phyloP scores from a whole-genome alignment of 1,284 basidiomycete genomes.

The Ustilago tritici region DNA sequence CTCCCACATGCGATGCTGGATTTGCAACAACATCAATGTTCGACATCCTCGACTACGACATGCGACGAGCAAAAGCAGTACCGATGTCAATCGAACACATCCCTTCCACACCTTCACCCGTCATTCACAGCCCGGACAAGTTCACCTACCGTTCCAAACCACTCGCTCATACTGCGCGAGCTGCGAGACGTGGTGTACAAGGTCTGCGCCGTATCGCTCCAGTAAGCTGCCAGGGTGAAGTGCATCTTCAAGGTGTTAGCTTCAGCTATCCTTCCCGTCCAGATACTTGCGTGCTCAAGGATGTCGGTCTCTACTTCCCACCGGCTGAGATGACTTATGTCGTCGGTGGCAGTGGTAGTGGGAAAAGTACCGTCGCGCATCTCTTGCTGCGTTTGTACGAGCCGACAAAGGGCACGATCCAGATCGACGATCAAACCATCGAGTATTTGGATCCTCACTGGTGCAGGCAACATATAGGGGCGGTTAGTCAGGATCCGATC shows the following conservation, averaged over 20 bases:
- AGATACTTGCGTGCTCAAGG: constrained; percentile 75
- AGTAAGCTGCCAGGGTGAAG: constrained; percentile 75
- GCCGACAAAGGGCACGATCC: constrained; percentile 72
- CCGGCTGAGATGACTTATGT: constrained; percentile 89
- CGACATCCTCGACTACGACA: constrained; percentile 36
- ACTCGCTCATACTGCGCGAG: background rate
- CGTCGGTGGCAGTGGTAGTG: constrained; percentile 89
- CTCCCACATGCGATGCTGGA: background rate
- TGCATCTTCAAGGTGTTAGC: constrained; percentile 80
- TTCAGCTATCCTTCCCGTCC: constrained; percentile 90
- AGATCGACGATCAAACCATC: constrained; percentile 85
- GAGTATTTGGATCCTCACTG: constrained; percentile 79
- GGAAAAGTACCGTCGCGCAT: constrained; percentile 90
- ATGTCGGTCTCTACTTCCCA: constrained; percentile 80
- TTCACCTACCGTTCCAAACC: constrained; percentile 17
- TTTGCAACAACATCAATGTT: constrained; percentile 5
- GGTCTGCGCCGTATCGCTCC: constrained; percentile 54
- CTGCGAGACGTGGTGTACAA: constrained; percentile 19
- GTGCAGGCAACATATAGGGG: constrained; percentile 79
- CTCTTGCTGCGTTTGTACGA: constrained; percentile 84
- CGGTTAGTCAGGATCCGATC: constrained; percentile 81
- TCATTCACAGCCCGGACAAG: constrained; percentile 18
- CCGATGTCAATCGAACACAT: constrained; percentile 54
- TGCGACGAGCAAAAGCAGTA: constrained; percentile 34
- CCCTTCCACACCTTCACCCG: constrained; percentile 26